Evolutionary conservation across 768 basidiomycete species (phyloP).

Genomic region (Amanita jacksonii): DNA sequence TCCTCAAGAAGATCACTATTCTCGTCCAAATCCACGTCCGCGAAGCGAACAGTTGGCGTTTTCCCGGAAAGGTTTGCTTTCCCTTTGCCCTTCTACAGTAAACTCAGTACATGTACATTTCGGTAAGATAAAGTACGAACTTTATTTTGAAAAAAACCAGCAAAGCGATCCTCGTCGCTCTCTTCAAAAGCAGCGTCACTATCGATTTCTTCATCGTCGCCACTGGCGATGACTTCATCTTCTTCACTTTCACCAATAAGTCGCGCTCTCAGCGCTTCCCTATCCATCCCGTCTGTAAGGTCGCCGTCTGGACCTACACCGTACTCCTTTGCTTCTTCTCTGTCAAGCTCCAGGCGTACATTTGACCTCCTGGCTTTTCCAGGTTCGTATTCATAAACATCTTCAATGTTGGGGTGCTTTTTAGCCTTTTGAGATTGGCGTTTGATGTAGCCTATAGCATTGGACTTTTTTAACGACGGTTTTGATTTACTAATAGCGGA

Average conservation of each 20-base stretch:
- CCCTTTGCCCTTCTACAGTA: conserved; percentile 20
- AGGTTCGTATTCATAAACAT: conserved; percentile 59
- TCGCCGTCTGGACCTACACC: conserved; percentile 34
- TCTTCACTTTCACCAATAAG: conserved; percentile 46
- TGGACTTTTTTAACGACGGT: conserved; percentile 22
- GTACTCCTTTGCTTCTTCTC: conserved; percentile 38
- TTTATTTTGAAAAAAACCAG: conserved; percentile 49
- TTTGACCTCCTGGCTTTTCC: conserved; percentile 42
- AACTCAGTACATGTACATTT: neutral
- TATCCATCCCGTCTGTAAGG: conserved; percentile 28
- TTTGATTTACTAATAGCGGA: conserved; percentile 11
- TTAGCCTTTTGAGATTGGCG: conserved; percentile 38
- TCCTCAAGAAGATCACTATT: conserved; percentile 30
- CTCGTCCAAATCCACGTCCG: conserved; percentile 62
- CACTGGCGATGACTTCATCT: conserved; percentile 45
- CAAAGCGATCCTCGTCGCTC: conserved; percentile 71
- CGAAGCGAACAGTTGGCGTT: conserved; percentile 29
- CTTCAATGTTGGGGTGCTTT: conserved; percentile 24
- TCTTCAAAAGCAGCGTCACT: conserved; percentile 81
- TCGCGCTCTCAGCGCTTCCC: conserved; percentile 30
- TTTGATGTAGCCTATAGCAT: conserved; percentile 42
- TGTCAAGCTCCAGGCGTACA: conserved; percentile 44
- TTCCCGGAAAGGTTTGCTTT: conserved; percentile 19
- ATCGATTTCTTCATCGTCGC: conserved; percentile 80
- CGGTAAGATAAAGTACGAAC: conserved; percentile 10